A percentile compares a stretch with the other conserved stretches of the same genome.
Conservation (phyloP, 257 asterid species). For the Fraxinus anomala region DNA sequence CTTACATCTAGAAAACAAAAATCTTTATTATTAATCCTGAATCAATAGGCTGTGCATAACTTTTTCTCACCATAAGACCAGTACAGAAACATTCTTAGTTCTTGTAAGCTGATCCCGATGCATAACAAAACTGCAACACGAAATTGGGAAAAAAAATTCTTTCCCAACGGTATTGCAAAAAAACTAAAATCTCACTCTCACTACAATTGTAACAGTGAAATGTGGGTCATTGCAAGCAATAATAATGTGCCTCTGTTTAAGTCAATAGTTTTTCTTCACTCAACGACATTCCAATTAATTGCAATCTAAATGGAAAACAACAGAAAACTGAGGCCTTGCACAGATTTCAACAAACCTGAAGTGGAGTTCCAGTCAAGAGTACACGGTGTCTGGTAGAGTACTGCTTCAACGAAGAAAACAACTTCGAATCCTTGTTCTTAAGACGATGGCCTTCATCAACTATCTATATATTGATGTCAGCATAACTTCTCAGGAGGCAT, state of each 20-base stretch:
- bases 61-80: slow-evolving; percentile 5
- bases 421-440: slow-evolving; percentile 94
- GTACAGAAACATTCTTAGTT: slow-evolving; percentile 14
- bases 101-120: slow-evolving; percentile 2
- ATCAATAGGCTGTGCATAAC: neutral
- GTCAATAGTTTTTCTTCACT: slow-evolving; percentile 5
- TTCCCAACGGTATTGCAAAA: slow-evolving; percentile 19
- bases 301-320: slow-evolving; percentile 12
- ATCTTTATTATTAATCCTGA: neutral
- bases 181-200: slow-evolving; percentile 11
- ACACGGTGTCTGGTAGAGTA: slow-evolving; percentile 82
- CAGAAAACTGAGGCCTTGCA: slow-evolving; percentile 21
- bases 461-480: slow-evolving; percentile 55
- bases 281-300: slow-evolving; percentile 10
- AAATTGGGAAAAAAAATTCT: neutral
- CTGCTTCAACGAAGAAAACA: slow-evolving; percentile 77
- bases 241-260: neutral
- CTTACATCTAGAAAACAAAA: neutral
- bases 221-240: neutral
- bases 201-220: slow-evolving; percentile 1
- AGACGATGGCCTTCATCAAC: slow-evolving; percentile 99
- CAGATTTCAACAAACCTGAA: slow-evolving; percentile 64
- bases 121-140: slow-evolving; percentile 2
- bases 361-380: slow-evolving; percentile 98
- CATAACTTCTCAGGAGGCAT: slow-evolving; percentile 25